Evolutionary conservation across 345 rosid genomes (phyloP).

Genomic region (Acer saccharum): DNA sequence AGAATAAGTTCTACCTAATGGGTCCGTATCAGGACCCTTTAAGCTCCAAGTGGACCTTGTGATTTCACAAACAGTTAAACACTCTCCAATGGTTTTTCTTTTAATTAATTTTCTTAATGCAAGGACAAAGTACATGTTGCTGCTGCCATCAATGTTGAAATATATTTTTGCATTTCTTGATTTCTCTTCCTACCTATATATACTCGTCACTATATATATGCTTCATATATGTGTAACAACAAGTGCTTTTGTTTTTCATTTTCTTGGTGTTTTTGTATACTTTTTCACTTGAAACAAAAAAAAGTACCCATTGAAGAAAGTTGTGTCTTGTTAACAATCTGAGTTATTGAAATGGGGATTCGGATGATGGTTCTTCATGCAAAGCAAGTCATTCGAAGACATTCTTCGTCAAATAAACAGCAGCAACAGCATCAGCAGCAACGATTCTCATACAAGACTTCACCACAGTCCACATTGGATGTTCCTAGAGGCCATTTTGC

Average conservation of each 20-base stretch:
- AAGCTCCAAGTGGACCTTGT: background rate
- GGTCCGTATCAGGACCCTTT: background rate
- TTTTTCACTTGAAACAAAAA: background rate
- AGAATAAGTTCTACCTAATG: too few relatives aligned
- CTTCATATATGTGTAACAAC: background rate
- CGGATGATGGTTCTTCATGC: conserved; percentile 14
- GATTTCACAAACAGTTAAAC: background rate
- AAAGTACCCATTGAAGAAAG: background rate
- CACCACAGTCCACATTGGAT: background rate
- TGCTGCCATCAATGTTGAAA: too few relatives aligned
- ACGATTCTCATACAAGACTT: background rate
- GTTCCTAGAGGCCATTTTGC: conserved; percentile 25
- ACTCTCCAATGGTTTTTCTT: background rate
- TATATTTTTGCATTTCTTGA: background rate
- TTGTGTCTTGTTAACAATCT: background rate
- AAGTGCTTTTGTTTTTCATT: too few relatives aligned
- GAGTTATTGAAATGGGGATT: background rate
- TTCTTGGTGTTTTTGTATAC: too few relatives aligned
- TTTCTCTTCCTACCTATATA: conserved; percentile 1
- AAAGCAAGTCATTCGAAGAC: background rate
- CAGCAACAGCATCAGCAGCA: background rate
- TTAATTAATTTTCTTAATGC: too few relatives aligned
- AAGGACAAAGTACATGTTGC: conserved; percentile 6
- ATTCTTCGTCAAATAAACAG: background rate
- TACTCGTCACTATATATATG: background rate